Evolutionary conservation across 176 grass and related monocot genomes (phyloP).

Genomic region (Avena atlantica): DNA sequence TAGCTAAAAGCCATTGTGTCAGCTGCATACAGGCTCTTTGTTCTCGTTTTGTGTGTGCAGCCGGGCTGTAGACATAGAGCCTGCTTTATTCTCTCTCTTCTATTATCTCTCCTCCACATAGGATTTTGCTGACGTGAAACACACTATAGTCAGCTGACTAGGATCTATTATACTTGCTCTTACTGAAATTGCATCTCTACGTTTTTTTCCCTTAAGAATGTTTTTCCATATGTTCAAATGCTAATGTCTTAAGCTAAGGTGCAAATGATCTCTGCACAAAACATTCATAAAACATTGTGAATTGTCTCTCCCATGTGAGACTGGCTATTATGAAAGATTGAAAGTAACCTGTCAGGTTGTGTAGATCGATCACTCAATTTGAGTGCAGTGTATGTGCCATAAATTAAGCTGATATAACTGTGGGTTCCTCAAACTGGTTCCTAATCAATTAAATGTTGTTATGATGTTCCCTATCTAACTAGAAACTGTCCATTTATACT

Average conservation of each 20-base stretch:
- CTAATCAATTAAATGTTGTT: background rate
- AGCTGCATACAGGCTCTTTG: too few species aligned
- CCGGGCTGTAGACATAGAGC: too few species aligned
- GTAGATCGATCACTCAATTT: background rate
- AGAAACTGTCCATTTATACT: background rate
- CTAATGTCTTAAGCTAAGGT: background rate
- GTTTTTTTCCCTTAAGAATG: too few species aligned
- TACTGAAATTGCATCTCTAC: background rate
- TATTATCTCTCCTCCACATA: too few species aligned
- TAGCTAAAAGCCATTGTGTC: too few species aligned
- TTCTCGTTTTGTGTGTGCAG: too few species aligned
- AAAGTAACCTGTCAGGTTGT: background rate
- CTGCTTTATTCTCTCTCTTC: too few species aligned
- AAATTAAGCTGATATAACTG: background rate
- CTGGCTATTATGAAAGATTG: background rate
- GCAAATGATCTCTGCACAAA: background rate
- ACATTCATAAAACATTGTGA: background rate
- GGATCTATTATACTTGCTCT: too few species aligned
- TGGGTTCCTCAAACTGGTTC: constrained; percentile 20
- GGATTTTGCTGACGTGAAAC: too few species aligned
- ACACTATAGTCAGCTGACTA: too few species aligned
- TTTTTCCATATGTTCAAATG: background rate
- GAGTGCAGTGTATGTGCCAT: constrained; percentile 17
- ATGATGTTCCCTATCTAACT: background rate
- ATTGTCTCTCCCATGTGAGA: background rate